These are phyloP conservation scores for Thalassiosira pacifica DNA, from an alignment of 352 stramenopile genomes.

Conservation along the genomic window DNA sequence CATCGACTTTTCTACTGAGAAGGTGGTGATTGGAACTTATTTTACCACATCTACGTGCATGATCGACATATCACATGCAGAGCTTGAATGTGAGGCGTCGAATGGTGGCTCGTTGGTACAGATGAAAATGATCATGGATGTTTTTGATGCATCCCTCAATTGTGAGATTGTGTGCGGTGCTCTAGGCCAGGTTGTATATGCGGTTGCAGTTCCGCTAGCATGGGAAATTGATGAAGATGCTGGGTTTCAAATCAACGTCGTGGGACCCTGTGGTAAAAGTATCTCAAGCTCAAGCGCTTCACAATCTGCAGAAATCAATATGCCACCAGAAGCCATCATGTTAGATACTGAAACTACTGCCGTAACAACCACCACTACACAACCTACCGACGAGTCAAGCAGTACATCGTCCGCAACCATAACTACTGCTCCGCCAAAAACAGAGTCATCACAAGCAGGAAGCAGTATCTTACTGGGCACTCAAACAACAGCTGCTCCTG, in stretches of 20 bases:
- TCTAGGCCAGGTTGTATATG: constrained; percentile 24
- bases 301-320: neutral
- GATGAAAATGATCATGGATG: constrained; percentile 27
- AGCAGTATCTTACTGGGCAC: too few relatives aligned
- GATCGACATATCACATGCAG: constrained; percentile 16
- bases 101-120: neutral
- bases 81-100: constrained; percentile 4
- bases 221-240: constrained; percentile 22
- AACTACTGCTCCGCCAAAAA: too few relatives aligned
- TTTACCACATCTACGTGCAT: constrained; percentile 3
- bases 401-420: too few relatives aligned
- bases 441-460: too few relatives aligned
- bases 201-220: constrained; percentile 4
- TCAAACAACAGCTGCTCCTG: too few relatives aligned
- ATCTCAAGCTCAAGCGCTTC: neutral
- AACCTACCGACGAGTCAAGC: too few relatives aligned
- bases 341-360: neutral
- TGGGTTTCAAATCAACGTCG: constrained; percentile 9
- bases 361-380: too few relatives aligned
- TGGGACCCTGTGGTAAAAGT: neutral
- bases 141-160: constrained; percentile 10
- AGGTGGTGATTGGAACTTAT: constrained; percentile 37
- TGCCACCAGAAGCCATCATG: neutral
- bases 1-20: constrained; percentile 29
- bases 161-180: constrained; percentile 26